Percentiles rank a stretch among this genome's conserved stretches.
phyloP scores from a whole-genome alignment of 1,284 basidiomycete genomes.

The Cryptococcus sp. region DNA sequence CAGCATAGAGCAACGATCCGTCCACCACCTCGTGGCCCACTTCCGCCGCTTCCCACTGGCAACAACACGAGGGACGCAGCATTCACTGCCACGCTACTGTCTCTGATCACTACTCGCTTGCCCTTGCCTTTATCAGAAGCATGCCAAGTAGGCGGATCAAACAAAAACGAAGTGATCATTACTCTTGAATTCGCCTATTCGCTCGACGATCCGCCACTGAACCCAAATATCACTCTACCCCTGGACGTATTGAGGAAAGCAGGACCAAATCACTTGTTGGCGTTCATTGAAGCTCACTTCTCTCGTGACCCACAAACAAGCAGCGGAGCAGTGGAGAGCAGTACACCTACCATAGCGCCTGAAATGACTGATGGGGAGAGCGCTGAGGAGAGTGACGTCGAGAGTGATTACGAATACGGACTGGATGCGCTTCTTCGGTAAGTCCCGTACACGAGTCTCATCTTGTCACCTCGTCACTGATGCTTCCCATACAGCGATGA shows the following conservation, averaged over 20 bases:
- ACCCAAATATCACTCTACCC: slow-evolving; percentile 28
- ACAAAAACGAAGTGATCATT: slow-evolving; percentile 16
- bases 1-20: no score
- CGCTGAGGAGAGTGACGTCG: slow-evolving; percentile 33
- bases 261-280: slow-evolving; percentile 19
- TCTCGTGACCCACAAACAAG: not conserved
- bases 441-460: slow-evolving; percentile 12
- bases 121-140: not conserved
- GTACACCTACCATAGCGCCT: slow-evolving; percentile 12
- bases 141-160: not conserved
- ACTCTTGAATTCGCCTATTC: slow-evolving; percentile 34
- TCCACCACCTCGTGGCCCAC: not conserved
- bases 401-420: slow-evolving; percentile 24
- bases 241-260: slow-evolving; percentile 25
- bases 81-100: slow-evolving; percentile 13
- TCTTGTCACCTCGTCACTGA: not conserved
- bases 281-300: slow-evolving; percentile 20
- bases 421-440: slow-evolving; percentile 25
- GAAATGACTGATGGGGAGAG: slow-evolving; percentile 36
- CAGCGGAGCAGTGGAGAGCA: not conserved
- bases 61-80: not conserved
- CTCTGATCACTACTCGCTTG: not conserved
- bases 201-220: slow-evolving; percentile 27
- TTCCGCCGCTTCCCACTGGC: not conserved
- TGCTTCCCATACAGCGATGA: slow-evolving; percentile 26